Base-by-base conservation (phyloP, 177 flowering plant genomes). In the Vitis hybrid region DNA sequence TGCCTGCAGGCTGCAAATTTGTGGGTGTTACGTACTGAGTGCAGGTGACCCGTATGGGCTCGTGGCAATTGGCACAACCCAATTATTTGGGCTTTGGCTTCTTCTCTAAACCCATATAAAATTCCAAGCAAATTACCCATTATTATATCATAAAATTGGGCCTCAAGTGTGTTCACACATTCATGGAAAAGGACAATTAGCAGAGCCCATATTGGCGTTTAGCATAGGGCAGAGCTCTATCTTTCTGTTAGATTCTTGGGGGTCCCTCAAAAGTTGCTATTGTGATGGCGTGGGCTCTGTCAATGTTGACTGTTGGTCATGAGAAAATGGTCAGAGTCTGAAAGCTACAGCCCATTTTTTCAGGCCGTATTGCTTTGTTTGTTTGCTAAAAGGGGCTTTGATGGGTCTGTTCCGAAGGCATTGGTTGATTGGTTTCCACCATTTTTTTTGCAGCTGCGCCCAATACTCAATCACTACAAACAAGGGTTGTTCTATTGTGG, bases 171-270 rank as follows among this genome's bases (percentile, higher is more conserved):
- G 30, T 26, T 26, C 30, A 26, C 30, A 26, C 30, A 26, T 26
- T 26, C 30, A 26, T 14, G 17, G 62, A 65, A 55, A 54, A 12
- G 61, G 70, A 72, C 70, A 66, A 66, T 39, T 11, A 60, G 39
- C 57, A 23, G 63, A 57, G 26, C 9, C 51, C 34, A 26, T 11
- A 18, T 52, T 54, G 66, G 71, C 17, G 18, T 55, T 51, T 67
- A 61, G 65, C 34, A 7, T 14, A n/a, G 58, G 72, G n/a, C 18
- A 3, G n/a, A 17, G n/a, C 59, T 9, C 66, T 60, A 51, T 52
- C 6, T 34, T 48, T 51, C 76, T 67, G 56, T 67, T 72, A 67
- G 75, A 72, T 72, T 61, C 70, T 72, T 8, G 48, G 6, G 66
- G 66, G 75, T 54, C 49, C 66, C 68, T 19, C 15, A 66, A 17